A percentile compares a stretch with the other conserved stretches of the same genome.
These are phyloP conservation scores for Boechera divaricarpa DNA, from an alignment of 345 rosid species.

Conservation along the genomic window DNA sequence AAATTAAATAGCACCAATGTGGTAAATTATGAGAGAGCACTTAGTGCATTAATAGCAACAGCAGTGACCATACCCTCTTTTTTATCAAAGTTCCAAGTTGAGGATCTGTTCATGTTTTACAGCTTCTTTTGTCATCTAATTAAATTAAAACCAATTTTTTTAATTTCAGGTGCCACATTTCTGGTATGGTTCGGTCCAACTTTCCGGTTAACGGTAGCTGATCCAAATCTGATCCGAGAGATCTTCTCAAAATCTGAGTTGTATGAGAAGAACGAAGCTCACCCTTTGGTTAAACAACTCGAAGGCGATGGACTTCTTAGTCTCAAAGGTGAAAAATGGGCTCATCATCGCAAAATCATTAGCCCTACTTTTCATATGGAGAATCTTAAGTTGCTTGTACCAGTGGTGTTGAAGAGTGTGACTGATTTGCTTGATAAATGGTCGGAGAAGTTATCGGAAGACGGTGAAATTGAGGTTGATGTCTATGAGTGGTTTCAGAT, in stretches of 20 bases:
- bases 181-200: conserved; percentile 86
- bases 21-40: conserved; percentile 25
- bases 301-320: conserved; percentile 79
- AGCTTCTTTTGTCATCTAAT: conserved; percentile 35
- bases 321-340: conserved; percentile 81
- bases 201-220: conserved; percentile 72
- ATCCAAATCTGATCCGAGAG: conserved; percentile 76
- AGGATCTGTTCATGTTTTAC: conserved; percentile 46
- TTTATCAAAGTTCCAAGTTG: conserved; percentile 37
- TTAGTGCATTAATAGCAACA: conserved; percentile 33
- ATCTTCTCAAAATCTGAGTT: conserved; percentile 72
- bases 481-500: conserved; percentile 68
- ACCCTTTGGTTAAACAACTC: conserved; percentile 60
- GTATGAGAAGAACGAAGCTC: conserved; percentile 63
- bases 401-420: conserved; percentile 63
- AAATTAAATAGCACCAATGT: conserved; percentile 28
- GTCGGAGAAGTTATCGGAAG: conserved; percentile 46
- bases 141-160: neutral
- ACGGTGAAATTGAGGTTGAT: conserved; percentile 60
- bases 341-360: conserved; percentile 70
- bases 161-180: conserved; percentile 67
- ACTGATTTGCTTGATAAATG: conserved; percentile 60
- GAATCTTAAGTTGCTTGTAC: conserved; percentile 73
- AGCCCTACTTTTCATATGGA: conserved; percentile 82
- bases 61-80: conserved; percentile 36